phyloP scores from a whole-genome alignment of 2,329 filamentous ascomycete genomes.

The Pyricularia pennisetigena region DNA sequence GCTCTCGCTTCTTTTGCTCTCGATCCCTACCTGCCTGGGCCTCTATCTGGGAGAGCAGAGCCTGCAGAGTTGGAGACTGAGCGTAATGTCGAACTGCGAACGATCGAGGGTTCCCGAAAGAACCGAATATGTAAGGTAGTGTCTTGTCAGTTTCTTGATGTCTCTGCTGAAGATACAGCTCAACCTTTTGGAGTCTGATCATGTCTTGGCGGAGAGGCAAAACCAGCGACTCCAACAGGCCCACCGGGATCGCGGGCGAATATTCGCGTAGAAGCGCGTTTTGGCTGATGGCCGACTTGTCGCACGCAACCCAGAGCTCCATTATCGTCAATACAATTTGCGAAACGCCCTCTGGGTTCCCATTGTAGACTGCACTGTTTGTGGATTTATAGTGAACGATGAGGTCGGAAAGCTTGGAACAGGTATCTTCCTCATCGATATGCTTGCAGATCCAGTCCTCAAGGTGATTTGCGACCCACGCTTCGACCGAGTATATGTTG shows the following conservation, averaged over 20 bases:
- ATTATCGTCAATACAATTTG: conserved; percentile 44
- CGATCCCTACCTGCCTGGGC: conserved; percentile 19
- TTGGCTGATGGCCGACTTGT: conserved; percentile 29
- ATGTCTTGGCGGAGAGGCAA: conserved; percentile 34
- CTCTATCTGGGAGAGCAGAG: conserved; percentile 25
- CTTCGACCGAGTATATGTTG: conserved; percentile 31
- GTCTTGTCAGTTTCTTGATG: conserved; percentile 7
- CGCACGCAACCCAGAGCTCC: conserved; percentile 50
- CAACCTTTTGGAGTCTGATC: conserved; percentile 30
- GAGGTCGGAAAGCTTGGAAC: conserved; percentile 15
- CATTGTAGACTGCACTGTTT: conserved; percentile 21
- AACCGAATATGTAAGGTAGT: conserved; percentile 23
- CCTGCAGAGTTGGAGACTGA: conserved; percentile 28
- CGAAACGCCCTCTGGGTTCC: conserved; percentile 36
- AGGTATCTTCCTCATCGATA: conserved; percentile 14
- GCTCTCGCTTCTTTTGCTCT: conserved; percentile 22
- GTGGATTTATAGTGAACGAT: conserved; percentile 22
- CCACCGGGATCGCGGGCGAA: conserved; percentile 28
- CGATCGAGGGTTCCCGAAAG: conserved; percentile 21
- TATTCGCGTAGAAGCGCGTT: conserved; percentile 36
- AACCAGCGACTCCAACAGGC: conserved; percentile 31
- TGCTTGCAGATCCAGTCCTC: conserved; percentile 25
- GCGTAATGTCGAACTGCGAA: conserved; percentile 41
- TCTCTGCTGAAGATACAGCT: conserved; percentile 34
- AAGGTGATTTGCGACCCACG: conserved; percentile 34